A percentile compares a stretch with the other conserved stretches of the same genome.
Evolutionary conservation across 306 rosid species (phyloP).

Genomic region (Datisca glomerata): DNA sequence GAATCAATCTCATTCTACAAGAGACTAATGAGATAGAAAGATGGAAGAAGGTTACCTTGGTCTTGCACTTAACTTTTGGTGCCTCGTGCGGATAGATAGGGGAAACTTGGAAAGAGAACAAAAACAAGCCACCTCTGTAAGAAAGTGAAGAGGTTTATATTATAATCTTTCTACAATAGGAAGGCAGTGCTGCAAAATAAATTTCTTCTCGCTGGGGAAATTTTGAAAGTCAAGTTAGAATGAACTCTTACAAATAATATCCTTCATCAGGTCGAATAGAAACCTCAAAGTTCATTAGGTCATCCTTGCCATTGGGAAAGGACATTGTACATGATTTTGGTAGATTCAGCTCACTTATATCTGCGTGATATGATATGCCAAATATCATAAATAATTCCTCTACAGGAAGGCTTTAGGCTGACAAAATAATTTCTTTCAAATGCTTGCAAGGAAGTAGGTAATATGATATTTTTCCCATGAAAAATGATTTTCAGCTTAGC

Average conservation of each 20-base stretch:
- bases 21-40: not conserved
- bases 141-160: not conserved
- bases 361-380: no score
- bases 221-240: slow-evolving; percentile 3
- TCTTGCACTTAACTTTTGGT: slow-evolving; percentile 93
- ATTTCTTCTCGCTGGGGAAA: not conserved
- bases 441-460: no score
- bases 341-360: slow-evolving; percentile 85
- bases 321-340: slow-evolving; percentile 66
- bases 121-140: slow-evolving; percentile 69
- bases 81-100: slow-evolving; percentile 87
- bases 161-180: slow-evolving; percentile 1
- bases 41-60: slow-evolving; percentile 46
- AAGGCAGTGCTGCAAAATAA: not conserved
- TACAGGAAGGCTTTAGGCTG: no score
- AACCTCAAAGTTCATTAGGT: slow-evolving; percentile 92
- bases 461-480: no score
- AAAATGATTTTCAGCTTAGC: no score
- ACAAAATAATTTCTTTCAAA: no score
- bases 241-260: slow-evolving; percentile 52
- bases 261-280: slow-evolving; percentile 93
- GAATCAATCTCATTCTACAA: slow-evolving; percentile 2
- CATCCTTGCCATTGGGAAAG: slow-evolving; percentile 94
- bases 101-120: slow-evolving; percentile 68
- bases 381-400: no score